phyloP scores from a whole-genome alignment of 2,329 filamentous ascomycete genomes.

The Cytospora paraplurivora region DNA sequence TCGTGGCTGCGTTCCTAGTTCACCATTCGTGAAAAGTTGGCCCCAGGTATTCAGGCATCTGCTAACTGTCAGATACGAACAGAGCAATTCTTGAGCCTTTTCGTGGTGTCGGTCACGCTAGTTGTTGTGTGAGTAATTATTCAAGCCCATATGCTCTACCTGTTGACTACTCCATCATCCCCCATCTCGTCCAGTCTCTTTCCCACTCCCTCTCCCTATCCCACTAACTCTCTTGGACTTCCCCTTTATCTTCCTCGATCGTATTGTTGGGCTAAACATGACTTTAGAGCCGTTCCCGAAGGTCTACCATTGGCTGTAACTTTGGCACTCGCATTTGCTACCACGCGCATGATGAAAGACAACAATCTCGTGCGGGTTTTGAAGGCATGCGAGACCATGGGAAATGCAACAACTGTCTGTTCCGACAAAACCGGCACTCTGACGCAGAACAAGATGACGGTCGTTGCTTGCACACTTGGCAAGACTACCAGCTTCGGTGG shows the following conservation, averaged over 20 bases:
- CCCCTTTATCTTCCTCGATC: not conserved
- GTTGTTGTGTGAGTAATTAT: constrained; percentile 56
- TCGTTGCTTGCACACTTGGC: constrained; percentile 71
- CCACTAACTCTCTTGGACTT: not conserved
- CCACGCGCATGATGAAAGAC: constrained; percentile 70
- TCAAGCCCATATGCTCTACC: too few relatives aligned
- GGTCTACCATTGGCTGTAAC: constrained; percentile 69
- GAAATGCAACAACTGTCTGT: constrained; percentile 74
- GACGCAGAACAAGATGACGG: constrained; percentile 75
- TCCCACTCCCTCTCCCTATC: not conserved
- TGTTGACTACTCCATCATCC: not conserved
- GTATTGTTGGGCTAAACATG: not conserved
- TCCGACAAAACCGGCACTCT: constrained; percentile 79
- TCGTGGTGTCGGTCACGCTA: constrained; percentile 68
- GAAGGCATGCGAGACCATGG: constrained; percentile 73
- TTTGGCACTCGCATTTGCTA: constrained; percentile 69
- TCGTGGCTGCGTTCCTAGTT: too few relatives aligned
- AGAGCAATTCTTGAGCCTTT: constrained; percentile 55
- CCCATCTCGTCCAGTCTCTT: not conserved
- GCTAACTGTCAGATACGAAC: not conserved
- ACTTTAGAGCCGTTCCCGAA: constrained; percentile 58
- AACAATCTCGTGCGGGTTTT: constrained; percentile 71
- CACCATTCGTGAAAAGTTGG: too few relatives aligned
- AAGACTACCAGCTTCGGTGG: constrained; percentile 40
- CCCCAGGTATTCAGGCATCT: too few relatives aligned